A percentile compares a stretch with the other conserved stretches of the same genome.
Conservation (phyloP, 345 rosid species). For the Noccaea caerulescens region DNA sequence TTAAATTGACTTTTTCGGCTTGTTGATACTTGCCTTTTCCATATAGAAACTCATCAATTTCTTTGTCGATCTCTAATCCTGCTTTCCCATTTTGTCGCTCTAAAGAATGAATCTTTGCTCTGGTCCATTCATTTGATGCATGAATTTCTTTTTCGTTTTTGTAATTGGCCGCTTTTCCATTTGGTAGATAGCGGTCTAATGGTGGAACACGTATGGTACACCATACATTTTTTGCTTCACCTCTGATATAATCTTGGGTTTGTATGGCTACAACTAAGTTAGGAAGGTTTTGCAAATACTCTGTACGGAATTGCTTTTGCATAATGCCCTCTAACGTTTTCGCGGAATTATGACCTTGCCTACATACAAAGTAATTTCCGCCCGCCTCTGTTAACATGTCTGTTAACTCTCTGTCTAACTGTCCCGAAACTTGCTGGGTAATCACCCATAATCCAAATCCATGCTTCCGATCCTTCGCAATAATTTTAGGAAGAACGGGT, state of each 20-base stretch:
- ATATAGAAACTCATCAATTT: not conserved
- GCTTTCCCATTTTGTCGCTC: not conserved
- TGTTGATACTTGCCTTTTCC: not conserved
- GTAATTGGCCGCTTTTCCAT: not conserved
- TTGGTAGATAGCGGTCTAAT: not conserved
- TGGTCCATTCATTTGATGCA: not conserved
- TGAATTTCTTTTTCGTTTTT: not conserved
- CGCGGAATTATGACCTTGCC: not conserved
- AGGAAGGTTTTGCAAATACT: not conserved
- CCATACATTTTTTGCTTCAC: not conserved
- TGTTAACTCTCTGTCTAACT: not conserved
- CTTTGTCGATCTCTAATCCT: not conserved
- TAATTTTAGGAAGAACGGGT: not conserved
- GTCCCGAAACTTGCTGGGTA: not conserved
- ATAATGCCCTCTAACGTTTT: not conserved
- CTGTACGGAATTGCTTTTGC: not conserved
- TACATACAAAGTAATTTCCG: not conserved
- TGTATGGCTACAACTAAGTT: not conserved
- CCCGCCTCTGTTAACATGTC: not conserved
- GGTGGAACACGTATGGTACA: not conserved
- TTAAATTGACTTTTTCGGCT: not conserved
- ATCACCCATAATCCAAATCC: not conserved
- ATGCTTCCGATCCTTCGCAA: not conserved
- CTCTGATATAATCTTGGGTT: not conserved
- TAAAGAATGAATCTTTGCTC: not conserved